Conservation (phyloP, 1,284 basidiomycete species). For the Omphalotus olearius region DNA sequence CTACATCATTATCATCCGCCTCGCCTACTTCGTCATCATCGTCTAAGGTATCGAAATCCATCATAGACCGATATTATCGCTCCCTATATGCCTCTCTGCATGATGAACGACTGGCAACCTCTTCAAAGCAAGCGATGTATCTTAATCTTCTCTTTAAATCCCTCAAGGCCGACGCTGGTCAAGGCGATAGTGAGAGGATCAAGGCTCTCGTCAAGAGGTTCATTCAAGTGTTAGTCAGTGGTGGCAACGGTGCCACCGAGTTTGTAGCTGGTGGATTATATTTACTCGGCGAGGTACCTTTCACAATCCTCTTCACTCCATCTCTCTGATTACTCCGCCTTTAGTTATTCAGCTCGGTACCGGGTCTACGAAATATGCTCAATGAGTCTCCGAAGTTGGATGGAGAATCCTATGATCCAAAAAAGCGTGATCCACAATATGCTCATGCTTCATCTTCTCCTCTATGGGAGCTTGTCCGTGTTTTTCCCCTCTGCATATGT, state of each 20-base stretch:
- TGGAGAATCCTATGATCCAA: constrained; percentile 71
- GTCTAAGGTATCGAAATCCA: constrained; percentile 41
- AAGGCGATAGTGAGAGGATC: constrained; percentile 45
- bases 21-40: constrained; percentile 31
- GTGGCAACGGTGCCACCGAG: constrained; percentile 73
- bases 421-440: constrained; percentile 89
- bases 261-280: constrained; percentile 89
- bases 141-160: constrained; percentile 94
- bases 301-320: background rate
- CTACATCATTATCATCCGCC: constrained; percentile 41
- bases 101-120: constrained; percentile 77
- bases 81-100: constrained; percentile 87
- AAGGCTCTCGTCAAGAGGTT: constrained; percentile 87
- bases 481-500: background rate
- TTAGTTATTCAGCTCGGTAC: constrained; percentile 74
- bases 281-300: constrained; percentile 65
- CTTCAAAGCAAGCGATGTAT: constrained; percentile 97
- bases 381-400: constrained; percentile 35
- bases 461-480: constrained; percentile 85
- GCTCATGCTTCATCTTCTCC: constrained; percentile 81
- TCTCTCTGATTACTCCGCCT: background rate
- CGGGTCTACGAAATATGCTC: constrained; percentile 69
- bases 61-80: constrained; percentile 87
- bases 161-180: constrained; percentile 72
- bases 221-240: constrained; percentile 75